A percentile compares a stretch with the other conserved stretches of the same genome.
Conservation (phyloP, 2,329 filamentous ascomycete species). For the Aureobasidium sp. region DNA sequence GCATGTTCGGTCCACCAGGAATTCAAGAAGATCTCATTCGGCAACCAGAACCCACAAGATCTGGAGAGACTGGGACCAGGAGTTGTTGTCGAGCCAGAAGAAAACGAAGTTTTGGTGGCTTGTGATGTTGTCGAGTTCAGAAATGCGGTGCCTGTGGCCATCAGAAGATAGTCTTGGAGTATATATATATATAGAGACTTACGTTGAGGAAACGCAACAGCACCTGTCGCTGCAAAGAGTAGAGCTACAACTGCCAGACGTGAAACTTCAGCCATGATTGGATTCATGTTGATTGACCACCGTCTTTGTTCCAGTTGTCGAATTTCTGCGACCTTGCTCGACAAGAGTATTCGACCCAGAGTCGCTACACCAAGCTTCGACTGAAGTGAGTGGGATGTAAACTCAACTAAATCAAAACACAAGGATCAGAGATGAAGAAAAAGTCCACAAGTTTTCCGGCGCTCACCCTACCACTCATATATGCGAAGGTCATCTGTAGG, state of each 20-base stretch:
- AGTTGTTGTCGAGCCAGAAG: not conserved
- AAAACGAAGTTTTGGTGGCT: not conserved
- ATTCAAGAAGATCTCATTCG: not conserved
- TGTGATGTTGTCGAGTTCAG: not conserved
- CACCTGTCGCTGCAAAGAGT: not conserved
- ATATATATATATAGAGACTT: not conserved
- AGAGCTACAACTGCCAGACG: not conserved
- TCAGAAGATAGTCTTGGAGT: not conserved
- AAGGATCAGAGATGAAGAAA: not conserved
- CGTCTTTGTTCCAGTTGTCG: not conserved
- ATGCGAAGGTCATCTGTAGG: not conserved
- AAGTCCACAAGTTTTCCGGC: not conserved
- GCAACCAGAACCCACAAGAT: not conserved
- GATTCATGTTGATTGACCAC: not conserved
- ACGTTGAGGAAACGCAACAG: not conserved
- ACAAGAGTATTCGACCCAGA: too few species aligned
- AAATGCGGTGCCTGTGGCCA: not conserved
- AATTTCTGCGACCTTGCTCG: too few species aligned
- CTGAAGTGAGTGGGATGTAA: not conserved
- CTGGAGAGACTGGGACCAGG: not conserved
- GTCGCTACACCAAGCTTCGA: not conserved
- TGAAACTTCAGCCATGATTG: not conserved
- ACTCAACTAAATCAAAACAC: not conserved
- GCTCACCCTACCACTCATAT: not conserved
- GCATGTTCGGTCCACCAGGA: constrained; percentile 5